phyloP scores from a whole-genome alignment of 2,329 filamentous ascomycete species.

The Fusarium tanahbumbuense region DNA sequence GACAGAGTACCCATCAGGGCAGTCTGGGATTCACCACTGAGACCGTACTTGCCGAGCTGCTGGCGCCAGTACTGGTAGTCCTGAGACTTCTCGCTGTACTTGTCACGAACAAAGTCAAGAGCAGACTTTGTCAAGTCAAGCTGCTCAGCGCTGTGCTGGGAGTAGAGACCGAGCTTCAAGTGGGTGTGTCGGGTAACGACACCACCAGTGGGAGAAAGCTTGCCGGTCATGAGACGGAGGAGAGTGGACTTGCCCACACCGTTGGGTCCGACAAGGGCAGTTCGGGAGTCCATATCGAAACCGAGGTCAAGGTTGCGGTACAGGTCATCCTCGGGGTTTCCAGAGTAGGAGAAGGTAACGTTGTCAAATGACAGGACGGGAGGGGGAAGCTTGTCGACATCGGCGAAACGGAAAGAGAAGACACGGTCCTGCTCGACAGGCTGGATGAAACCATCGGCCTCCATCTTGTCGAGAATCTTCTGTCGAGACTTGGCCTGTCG shows the following conservation, averaged over 20 bases:
- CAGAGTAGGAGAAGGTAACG: slow-evolving; percentile 98
- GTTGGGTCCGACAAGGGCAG: slow-evolving; percentile 95
- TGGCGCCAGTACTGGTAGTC: slow-evolving; percentile 99
- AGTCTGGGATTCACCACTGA: slow-evolving; percentile 93
- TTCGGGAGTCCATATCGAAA: slow-evolving; percentile 99
- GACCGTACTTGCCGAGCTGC: slow-evolving; percentile 93
- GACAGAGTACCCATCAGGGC: slow-evolving; percentile 98
- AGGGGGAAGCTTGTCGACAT: slow-evolving; percentile 98
- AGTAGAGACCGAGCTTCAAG: slow-evolving; percentile 98
- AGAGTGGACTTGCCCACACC: slow-evolving; percentile 99
- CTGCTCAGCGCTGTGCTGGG: slow-evolving; percentile 98
- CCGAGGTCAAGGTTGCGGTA: slow-evolving; percentile 98
- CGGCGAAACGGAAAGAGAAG: slow-evolving; percentile 98
- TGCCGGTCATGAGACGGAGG: slow-evolving; percentile 95
- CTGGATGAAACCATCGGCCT: slow-evolving; percentile 98
- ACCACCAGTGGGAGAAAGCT: slow-evolving; percentile 86
- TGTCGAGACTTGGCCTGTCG: slow-evolving; percentile 98
- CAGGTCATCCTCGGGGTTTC: slow-evolving; percentile 86
- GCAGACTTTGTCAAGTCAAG: slow-evolving; percentile 98
- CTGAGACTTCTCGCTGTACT: slow-evolving; percentile 88
- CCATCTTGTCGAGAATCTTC: slow-evolving; percentile 99
- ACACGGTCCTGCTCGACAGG: slow-evolving; percentile 85
- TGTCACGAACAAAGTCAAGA: slow-evolving; percentile 97
- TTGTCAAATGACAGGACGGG: slow-evolving; percentile 96
- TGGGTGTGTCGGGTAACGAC: slow-evolving; percentile 92